Base-by-base conservation (phyloP, 31 red algal species). In the Endocladia muricata region DNA sequence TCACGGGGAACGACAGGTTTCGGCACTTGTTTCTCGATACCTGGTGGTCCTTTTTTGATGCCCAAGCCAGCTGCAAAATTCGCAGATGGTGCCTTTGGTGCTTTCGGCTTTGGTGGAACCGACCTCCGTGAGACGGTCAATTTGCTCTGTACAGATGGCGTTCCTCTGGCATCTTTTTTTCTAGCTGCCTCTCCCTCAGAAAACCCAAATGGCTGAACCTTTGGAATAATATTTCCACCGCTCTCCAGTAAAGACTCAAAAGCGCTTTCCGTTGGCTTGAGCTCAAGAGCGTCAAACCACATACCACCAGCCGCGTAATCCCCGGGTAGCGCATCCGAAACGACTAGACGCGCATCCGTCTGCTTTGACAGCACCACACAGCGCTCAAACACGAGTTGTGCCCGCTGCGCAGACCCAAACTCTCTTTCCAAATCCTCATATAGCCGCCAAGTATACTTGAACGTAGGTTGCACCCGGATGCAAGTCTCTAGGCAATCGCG, bases 291-390 rank as follows among this genome's bases (percentile, higher is more conserved):
- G 40, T 88, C 84, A 36, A 88, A 66, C 84, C 84, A 88, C 84
- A 88, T 88, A 2, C 84, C 84, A 43, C 71, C 63, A 15, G 74
- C 73, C 2, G 38, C 44, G 76, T 84, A 96, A 71, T 96, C 93
- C n/a, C 93, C 93, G 2, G 93, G 76, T 52, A 88, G 60, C 31
- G 93, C 56, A 5, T 85, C 67, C 8, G 68, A 74, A 32, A 96
- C 73, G 19, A 60, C 56, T 42, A 91, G 37, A n/a, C 90, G 75
- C 22, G 76, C 61, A 4, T 73, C 81, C 2, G 68, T 73, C 42
- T 71, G 73, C 11, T 42, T 39, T 40, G 22, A 15, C 6, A 39
- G 69, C 15, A 82, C 41, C 30, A 68, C 73, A 15, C 58, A 51
- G 19, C 90, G 83, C 37, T 82, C 71, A 26, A 49, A 76, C 3